These are phyloP conservation scores for Saccharomycopsis javanensis DNA, from an alignment of 805 yeast species.

Conservation along the genomic window DNA sequence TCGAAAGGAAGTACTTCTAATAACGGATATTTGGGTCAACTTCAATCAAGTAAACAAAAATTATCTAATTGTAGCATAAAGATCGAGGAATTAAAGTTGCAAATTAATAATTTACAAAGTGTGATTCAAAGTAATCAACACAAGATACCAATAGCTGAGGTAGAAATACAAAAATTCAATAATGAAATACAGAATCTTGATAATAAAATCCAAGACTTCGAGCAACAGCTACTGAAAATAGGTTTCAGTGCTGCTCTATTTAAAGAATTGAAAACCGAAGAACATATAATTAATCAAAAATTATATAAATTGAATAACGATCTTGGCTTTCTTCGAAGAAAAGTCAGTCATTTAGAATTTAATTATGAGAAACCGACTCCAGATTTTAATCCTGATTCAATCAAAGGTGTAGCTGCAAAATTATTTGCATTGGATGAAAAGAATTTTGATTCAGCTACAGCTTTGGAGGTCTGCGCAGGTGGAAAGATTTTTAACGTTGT, in stretches of 20 bases:
- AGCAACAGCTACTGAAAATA: conserved; percentile 34
- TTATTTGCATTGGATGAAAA: conserved; percentile 54
- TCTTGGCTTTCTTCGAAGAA: conserved; percentile 48
- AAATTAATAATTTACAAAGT: conserved; percentile 44
- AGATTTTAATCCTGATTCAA: conserved; percentile 49
- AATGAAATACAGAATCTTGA: conserved; percentile 37
- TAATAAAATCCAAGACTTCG: conserved; percentile 30
- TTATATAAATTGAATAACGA: conserved; percentile 36
- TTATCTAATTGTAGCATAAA: conserved; percentile 44
- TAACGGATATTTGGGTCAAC: conserved; percentile 68
- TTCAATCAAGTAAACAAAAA: conserved; percentile 50
- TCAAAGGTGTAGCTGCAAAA: conserved; percentile 86
- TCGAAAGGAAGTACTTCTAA: conserved; percentile 52
- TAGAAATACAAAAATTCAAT: conserved; percentile 34
- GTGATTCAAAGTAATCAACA: conserved; percentile 42
- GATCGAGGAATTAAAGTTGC: conserved; percentile 51
- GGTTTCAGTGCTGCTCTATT: conserved; percentile 49
- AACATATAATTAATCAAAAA: conserved; percentile 35
- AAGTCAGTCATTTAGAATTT: conserved; percentile 67
- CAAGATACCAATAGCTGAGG: conserved; percentile 43
- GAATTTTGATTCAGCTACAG: conserved; percentile 56
- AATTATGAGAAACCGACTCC: conserved; percentile 56
- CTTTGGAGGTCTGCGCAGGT: conserved; percentile 92
- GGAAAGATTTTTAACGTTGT: conserved; percentile 82
- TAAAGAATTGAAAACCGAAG: conserved; percentile 37